phyloP scores from a whole-genome alignment of 495 filamentous ascomycete genomes.

The Chaetomidium leptoderma region DNA sequence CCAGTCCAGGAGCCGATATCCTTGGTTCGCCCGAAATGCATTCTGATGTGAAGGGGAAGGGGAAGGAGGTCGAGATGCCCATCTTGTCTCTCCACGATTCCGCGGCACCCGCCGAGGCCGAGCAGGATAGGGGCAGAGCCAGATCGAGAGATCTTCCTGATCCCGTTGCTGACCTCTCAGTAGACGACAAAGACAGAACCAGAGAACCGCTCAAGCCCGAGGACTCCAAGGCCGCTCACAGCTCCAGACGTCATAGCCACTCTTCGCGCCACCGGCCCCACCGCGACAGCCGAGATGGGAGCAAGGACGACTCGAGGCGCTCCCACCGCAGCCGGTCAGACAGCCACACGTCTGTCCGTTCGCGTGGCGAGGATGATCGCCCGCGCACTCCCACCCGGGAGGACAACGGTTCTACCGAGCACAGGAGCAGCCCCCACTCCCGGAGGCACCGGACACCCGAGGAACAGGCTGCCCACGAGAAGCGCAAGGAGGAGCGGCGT shows the following conservation, averaged over 20 bases:
- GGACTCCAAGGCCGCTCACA: constrained; percentile 25
- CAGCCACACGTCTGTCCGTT: constrained; percentile 31
- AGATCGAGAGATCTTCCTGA: constrained; percentile 31
- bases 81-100: constrained; percentile 22
- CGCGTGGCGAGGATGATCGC: constrained; percentile 28
- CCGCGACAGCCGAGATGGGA: constrained; percentile 31
- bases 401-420: constrained; percentile 35
- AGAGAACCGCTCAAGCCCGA: constrained; percentile 32
- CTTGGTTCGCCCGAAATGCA: constrained; percentile 32
- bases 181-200: constrained; percentile 41
- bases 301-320: constrained; percentile 34
- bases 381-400: constrained; percentile 32
- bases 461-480: constrained; percentile 37
- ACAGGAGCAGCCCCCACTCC: constrained; percentile 29
- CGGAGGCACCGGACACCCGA: constrained; percentile 39
- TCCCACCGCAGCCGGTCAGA: constrained; percentile 34
- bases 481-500: constrained; percentile 39
- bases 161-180: constrained; percentile 45
- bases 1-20: constrained; percentile 26
- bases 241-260: constrained; percentile 36
- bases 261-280: constrained; percentile 33
- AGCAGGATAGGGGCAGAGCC: constrained; percentile 28
- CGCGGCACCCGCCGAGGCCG: constrained; percentile 9
- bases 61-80: constrained; percentile 30
- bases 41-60: constrained; percentile 33